phyloP scores from a whole-genome alignment of 768 basidiomycete genomes.

The Collybia nuda region DNA sequence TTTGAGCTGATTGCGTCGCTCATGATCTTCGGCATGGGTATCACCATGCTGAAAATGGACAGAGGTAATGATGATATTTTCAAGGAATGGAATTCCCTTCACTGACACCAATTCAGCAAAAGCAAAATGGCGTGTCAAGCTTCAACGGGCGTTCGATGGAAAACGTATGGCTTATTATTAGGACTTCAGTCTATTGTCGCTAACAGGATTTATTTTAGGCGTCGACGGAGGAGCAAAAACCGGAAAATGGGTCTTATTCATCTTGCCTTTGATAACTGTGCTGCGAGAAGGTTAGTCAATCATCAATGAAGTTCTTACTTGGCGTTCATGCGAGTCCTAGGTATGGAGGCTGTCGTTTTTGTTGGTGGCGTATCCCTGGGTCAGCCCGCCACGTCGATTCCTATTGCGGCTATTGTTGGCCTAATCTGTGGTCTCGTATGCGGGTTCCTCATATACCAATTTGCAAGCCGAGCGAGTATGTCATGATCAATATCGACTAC shows the following conservation, averaged over 20 bases:
- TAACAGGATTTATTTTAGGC: conserved; percentile 25
- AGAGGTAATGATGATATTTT: conserved; percentile 38
- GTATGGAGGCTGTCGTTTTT: conserved; percentile 89
- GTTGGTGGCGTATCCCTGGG: conserved; percentile 92
- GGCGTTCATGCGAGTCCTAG: conserved; percentile 26
- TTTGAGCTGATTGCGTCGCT: conserved; percentile 70
- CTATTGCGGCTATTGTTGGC: conserved; percentile 87
- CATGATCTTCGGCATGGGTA: conserved; percentile 91
- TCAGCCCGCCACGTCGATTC: conserved; percentile 79
- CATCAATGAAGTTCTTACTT: background rate
- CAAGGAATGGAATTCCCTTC: background rate
- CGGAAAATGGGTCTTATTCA: conserved; percentile 85
- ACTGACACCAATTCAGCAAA: conserved; percentile 47
- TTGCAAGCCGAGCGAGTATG: conserved; percentile 72
- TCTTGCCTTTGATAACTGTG: conserved; percentile 90
- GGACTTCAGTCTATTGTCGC: background rate
- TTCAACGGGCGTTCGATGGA: conserved; percentile 72
- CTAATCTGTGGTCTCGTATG: conserved; percentile 72
- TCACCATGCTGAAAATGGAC: conserved; percentile 96
- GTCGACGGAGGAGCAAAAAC: conserved; percentile 49
- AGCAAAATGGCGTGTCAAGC: conserved; percentile 92
- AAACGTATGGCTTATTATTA: conserved; percentile 35
- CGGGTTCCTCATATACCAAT: conserved; percentile 78
- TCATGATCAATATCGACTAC: background rate
- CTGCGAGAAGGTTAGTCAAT: conserved; percentile 73